Evolutionary conservation across 2,329 filamentous ascomycete species (phyloP).

Genomic region (Ceratocystis diversiconidia): DNA sequence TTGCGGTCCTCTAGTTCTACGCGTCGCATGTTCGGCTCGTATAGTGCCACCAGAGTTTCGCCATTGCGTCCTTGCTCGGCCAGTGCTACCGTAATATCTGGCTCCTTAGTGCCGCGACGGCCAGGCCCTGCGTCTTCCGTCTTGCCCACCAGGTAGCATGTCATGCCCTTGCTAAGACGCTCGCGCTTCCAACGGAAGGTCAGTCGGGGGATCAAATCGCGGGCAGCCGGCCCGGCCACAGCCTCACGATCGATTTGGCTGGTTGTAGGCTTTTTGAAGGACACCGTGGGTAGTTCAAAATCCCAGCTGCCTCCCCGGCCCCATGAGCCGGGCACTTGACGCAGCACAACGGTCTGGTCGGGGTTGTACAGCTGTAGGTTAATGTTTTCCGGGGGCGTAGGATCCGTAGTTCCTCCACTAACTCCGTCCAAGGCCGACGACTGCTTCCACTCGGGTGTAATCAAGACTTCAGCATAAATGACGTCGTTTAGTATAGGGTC

Average conservation of each 20-base stretch:
- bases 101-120: constrained; percentile 74
- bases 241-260: constrained; percentile 56
- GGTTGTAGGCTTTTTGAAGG: constrained; percentile 65
- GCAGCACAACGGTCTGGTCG: constrained; percentile 64
- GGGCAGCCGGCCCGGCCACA: constrained; percentile 29
- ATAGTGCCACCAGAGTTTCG: constrained; percentile 60
- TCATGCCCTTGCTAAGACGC: constrained; percentile 65
- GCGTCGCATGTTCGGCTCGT: constrained; percentile 80
- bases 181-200: constrained; percentile 84
- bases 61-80: constrained; percentile 52
- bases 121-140: constrained; percentile 41
- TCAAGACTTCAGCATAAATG: constrained; percentile 72
- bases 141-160: constrained; percentile 72
- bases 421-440: constrained; percentile 10
- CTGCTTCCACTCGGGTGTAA: constrained; percentile 74
- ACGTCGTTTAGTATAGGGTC: constrained; percentile 70
- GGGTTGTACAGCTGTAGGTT: constrained; percentile 87
- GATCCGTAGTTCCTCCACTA: neutral
- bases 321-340: constrained; percentile 61
- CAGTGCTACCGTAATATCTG: constrained; percentile 87
- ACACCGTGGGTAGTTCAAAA: constrained; percentile 78
- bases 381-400: constrained; percentile 52
- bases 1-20: constrained; percentile 91
- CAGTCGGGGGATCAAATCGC: constrained; percentile 53
- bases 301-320: constrained; percentile 72